Percentiles rank a stretch among this genome's conserved stretches.
Evolutionary conservation across 2,329 filamentous ascomycete genomes (phyloP).

Genomic region (Fusarium virguliforme): DNA sequence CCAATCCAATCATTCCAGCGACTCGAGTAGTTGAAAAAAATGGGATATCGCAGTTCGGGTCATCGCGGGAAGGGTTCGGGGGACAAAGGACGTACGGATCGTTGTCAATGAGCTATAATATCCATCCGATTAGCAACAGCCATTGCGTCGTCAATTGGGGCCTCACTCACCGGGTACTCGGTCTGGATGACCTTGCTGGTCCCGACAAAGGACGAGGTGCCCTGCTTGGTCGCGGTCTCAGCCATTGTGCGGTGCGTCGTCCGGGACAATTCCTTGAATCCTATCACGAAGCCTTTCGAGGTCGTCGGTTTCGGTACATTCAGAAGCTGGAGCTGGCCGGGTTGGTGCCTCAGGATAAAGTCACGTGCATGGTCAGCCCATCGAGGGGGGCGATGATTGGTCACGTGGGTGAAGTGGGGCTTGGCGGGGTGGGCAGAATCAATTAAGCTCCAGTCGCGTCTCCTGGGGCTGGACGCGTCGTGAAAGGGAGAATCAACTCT

Average conservation of each 20-base stretch:
- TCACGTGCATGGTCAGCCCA: constrained; percentile 55
- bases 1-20: constrained; percentile 3
- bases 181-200: constrained; percentile 83
- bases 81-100: constrained; percentile 80
- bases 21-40: background rate
- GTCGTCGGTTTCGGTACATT: constrained; percentile 46
- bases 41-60: constrained; percentile 9
- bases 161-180: constrained; percentile 84
- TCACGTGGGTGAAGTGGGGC: constrained; percentile 5
- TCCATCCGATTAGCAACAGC: constrained; percentile 47
- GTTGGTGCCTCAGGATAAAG: constrained; percentile 52
- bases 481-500: background rate
- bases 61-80: constrained; percentile 16
- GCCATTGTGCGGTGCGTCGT: constrained; percentile 57
- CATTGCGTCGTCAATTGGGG: constrained; percentile 44
- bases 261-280: constrained; percentile 52
- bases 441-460: constrained; percentile 52
- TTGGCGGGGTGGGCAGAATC: constrained; percentile 22
- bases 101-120: constrained; percentile 93
- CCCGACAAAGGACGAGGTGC: constrained; percentile 56
- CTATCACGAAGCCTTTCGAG: constrained; percentile 48
- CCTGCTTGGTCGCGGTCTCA: constrained; percentile 59
- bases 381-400: constrained; percentile 37
- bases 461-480: constrained; percentile 34
- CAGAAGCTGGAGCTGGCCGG: constrained; percentile 44